Percentiles rank a stretch among this genome's conserved stretches.
Evolutionary conservation across 768 basidiomycete genomes (phyloP).

Genomic region (Boletus pseudopeckii): DNA sequence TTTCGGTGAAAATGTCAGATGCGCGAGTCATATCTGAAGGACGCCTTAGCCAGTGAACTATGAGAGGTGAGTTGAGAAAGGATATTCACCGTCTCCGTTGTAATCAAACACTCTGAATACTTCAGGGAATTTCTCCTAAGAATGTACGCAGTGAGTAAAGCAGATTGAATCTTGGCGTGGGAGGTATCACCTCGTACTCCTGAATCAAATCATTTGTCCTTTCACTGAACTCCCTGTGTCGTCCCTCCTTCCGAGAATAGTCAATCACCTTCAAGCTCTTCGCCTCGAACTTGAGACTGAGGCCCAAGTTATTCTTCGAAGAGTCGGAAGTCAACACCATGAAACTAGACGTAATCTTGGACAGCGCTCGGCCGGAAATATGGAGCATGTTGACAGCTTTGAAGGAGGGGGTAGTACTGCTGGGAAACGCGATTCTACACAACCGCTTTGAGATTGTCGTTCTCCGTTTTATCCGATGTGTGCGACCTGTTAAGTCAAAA

Average conservation of each 20-base stretch:
- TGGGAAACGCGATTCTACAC: conserved; percentile 50
- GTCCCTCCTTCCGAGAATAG: conserved; percentile 81
- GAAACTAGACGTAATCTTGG: conserved; percentile 90
- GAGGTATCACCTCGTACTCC: conserved; percentile 68
- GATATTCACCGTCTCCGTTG: conserved; percentile 60
- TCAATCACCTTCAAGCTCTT: conserved; percentile 92
- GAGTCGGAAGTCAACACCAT: conserved; percentile 78
- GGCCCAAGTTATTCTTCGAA: conserved; percentile 83
- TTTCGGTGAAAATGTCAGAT: conserved; percentile 49
- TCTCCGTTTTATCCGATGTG: conserved; percentile 74
- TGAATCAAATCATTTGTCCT: conserved; percentile 75
- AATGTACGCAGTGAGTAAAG: not conserved
- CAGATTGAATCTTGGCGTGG: too few relatives aligned
- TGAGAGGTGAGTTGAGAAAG: not conserved
- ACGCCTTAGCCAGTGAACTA: not conserved
- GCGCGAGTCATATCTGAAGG: conserved; percentile 73
- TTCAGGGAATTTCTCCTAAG: conserved; percentile 58
- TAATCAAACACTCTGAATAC: conserved; percentile 68
- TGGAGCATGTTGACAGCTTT: conserved; percentile 69
- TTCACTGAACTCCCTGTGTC: conserved; percentile 95
- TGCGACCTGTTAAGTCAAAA: conserved; percentile 1
- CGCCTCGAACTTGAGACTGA: conserved; percentile 94
- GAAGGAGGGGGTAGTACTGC: conserved; percentile 77
- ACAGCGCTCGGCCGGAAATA: conserved; percentile 74
- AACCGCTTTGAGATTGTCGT: conserved; percentile 68